Evolutionary conservation across 768 basidiomycete genomes (phyloP).

Genomic region (Tulasnella sp.): DNA sequence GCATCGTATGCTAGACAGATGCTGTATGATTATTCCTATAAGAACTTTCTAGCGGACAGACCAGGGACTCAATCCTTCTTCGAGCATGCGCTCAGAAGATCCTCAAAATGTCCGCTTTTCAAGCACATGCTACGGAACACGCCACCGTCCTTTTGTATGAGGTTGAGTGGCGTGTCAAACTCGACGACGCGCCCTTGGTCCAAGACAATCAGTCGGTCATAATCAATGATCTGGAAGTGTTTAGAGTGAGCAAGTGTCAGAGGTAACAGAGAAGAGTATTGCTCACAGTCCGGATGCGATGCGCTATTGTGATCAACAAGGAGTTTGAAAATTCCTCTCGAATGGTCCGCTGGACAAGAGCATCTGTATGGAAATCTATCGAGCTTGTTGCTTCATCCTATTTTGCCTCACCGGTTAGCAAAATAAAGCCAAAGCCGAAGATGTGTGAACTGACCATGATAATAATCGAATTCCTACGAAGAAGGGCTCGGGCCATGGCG

Average conservation of each 20-base stretch:
- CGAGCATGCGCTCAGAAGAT: background rate
- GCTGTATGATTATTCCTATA: too few species aligned
- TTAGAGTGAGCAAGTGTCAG: background rate
- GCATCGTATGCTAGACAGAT: too few species aligned
- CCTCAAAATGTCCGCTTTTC: slow-evolving; percentile 16
- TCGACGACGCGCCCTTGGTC: slow-evolving; percentile 40
- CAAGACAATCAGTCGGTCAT: slow-evolving; percentile 37
- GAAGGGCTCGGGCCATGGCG: slow-evolving; percentile 71
- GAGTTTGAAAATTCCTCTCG: slow-evolving; percentile 72
- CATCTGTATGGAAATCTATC: slow-evolving; percentile 79
- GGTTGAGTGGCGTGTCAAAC: slow-evolving; percentile 59
- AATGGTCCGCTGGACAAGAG: slow-evolving; percentile 82
- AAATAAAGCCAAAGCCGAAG: background rate
- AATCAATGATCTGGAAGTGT: slow-evolving; percentile 50
- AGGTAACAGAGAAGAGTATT: background rate
- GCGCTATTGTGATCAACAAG: slow-evolving; percentile 41
- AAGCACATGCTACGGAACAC: slow-evolving; percentile 16
- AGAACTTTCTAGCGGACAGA: too few species aligned
- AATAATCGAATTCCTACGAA: slow-evolving; percentile 55
- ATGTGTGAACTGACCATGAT: slow-evolving; percentile 36
- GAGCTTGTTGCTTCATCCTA: slow-evolving; percentile 62
- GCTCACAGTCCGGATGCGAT: slow-evolving; percentile 35
- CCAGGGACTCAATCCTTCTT: too few species aligned
- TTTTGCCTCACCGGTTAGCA: background rate
- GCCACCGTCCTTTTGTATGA: slow-evolving; percentile 51